These are phyloP conservation scores for Claviceps sorghi DNA, from an alignment of 2,329 filamentous ascomycete species.

Conservation along the genomic window DNA sequence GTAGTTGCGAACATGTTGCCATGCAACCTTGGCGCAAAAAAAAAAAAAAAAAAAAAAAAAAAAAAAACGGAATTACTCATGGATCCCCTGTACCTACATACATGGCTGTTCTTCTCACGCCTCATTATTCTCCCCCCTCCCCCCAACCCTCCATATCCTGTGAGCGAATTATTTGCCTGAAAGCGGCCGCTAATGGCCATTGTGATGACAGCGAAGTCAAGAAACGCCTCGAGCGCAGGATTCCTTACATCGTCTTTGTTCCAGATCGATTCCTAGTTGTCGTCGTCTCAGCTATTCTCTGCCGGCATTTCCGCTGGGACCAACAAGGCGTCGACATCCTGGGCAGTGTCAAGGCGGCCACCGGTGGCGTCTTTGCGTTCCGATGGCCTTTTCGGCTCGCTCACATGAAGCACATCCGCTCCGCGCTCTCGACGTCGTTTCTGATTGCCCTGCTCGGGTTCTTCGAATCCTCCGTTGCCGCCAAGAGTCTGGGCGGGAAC, in stretches of 20 bases:
- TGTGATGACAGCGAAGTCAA: conserved; percentile 53
- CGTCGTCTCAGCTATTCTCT: conserved; percentile 65
- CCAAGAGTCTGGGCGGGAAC: conserved; percentile 66
- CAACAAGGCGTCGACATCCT: conserved; percentile 67
- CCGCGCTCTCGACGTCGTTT: conserved; percentile 81
- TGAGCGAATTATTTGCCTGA: too few species aligned
- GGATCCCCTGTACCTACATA: too few species aligned
- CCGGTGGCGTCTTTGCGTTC: conserved; percentile 61
- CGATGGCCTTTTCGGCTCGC: conserved; percentile 69
- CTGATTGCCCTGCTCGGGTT: conserved; percentile 93
- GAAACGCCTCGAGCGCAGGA: conserved; percentile 61
- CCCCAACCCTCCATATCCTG: too few species aligned
- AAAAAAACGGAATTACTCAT: too few species aligned
- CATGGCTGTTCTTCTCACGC: too few species aligned
- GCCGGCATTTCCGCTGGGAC: conserved; percentile 67
- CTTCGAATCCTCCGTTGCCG: conserved; percentile 92
- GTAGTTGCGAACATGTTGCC: too few species aligned
- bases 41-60: neutral
- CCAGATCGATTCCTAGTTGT: conserved; percentile 88
- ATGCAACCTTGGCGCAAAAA: neutral
- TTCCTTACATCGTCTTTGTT: conserved; percentile 69
- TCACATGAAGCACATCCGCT: conserved; percentile 68
- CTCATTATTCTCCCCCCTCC: too few species aligned
- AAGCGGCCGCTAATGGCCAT: too few species aligned
- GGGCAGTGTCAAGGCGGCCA: conserved; percentile 61